Conservation (phyloP, 1,284 basidiomycete genomes). For the Bondarzewia mesenterica region DNA sequence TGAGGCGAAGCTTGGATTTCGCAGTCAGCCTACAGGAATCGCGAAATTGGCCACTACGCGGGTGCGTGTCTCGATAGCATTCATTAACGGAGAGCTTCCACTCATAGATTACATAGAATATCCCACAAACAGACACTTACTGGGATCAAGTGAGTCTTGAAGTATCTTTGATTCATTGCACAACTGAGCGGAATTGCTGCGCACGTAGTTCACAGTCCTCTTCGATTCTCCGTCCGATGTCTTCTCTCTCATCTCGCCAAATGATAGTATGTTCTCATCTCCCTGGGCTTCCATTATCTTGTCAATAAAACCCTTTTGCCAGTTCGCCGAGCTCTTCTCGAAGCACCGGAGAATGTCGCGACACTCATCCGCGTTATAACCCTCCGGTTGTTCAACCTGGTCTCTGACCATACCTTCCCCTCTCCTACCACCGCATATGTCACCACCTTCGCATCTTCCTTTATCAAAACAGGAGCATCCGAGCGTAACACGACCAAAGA, state of each 20-base stretch:
- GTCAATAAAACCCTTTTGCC: conserved; percentile 1
- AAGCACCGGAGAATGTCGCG: conserved; percentile 78
- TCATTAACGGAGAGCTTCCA: neutral
- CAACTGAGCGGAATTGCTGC: conserved; percentile 8
- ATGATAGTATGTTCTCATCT: conserved; percentile 58
- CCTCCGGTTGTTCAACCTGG: conserved; percentile 71
- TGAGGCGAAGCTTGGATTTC: conserved; percentile 83
- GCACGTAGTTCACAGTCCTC: conserved; percentile 63
- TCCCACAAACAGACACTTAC: conserved; percentile 64
- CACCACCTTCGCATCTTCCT: conserved; percentile 57
- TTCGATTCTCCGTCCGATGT: conserved; percentile 87
- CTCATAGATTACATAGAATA: conserved; percentile 42
- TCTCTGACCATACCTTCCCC: conserved; percentile 81
- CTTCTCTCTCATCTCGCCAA: conserved; percentile 77
- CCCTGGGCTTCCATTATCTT: neutral
- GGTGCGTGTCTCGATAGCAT: conserved; percentile 35
- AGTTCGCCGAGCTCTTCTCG: conserved; percentile 78
- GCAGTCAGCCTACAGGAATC: conserved; percentile 73
- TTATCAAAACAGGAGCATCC: conserved; percentile 45
- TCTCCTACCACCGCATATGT: conserved; percentile 45
- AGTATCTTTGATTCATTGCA: conserved; percentile 4
- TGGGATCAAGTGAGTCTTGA: conserved; percentile 68
- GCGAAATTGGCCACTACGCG: conserved; percentile 62
- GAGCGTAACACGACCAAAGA: conserved; percentile 73
- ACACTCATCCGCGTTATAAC: conserved; percentile 73